Percentiles rank a stretch among this genome's conserved stretches.
phyloP scores from a whole-genome alignment of 1,284 basidiomycete species.

The Apiotrichum brassicae region DNA sequence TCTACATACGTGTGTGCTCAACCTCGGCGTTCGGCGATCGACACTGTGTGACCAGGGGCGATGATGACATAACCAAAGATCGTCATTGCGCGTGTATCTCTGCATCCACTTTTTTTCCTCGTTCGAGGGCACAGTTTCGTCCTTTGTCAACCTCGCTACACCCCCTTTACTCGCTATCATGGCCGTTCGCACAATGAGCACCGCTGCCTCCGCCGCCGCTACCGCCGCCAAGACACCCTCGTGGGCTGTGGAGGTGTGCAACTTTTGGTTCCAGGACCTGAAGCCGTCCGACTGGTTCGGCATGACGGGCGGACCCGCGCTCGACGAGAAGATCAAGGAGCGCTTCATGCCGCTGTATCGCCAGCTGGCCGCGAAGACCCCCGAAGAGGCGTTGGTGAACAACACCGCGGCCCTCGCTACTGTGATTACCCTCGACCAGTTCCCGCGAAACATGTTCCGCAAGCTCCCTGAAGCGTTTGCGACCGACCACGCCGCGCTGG shows the following conservation, averaged over 20 bases:
- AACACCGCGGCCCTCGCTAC: not conserved
- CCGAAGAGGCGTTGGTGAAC: not conserved
- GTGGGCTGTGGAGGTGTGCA: not conserved
- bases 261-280: not conserved
- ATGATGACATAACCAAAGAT: too few relatives aligned
- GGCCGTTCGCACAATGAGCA: not conserved
- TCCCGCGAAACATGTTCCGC: conserved; percentile 13
- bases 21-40: too few relatives aligned
- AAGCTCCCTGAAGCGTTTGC: conserved; percentile 1
- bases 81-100: too few relatives aligned
- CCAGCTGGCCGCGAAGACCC: not conserved
- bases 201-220: not conserved
- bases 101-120: too few relatives aligned
- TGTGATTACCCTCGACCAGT: conserved; percentile 7
- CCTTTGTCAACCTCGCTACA: too few relatives aligned
- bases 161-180: too few relatives aligned
- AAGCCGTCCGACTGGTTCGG: not conserved
- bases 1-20: too few relatives aligned
- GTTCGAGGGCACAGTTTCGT: too few relatives aligned
- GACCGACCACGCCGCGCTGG: conserved; percentile 7
- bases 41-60: too few relatives aligned
- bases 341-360: not conserved
- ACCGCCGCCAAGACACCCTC: not conserved
- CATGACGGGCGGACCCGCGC: not conserved
- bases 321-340: not conserved